phyloP scores from a whole-genome alignment of 2,329 filamentous ascomycete species.

The Magnaporthiopsis rhizophila region DNA sequence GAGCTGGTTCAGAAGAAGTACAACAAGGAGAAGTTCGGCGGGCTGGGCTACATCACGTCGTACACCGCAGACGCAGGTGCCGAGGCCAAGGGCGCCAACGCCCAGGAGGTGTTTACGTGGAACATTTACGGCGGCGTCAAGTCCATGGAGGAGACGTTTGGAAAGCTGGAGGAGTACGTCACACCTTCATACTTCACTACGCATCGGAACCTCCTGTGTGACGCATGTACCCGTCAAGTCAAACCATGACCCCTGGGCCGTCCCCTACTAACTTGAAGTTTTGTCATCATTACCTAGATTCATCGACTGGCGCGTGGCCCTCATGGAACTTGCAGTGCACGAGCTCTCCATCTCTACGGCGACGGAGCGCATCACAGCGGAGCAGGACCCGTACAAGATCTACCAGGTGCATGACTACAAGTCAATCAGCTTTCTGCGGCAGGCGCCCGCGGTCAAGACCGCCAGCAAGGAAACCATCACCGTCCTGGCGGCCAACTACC shows the following conservation, averaged over 20 bases:
- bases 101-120: slow-evolving; percentile 69
- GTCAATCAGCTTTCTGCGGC: slow-evolving; percentile 76
- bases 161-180: slow-evolving; percentile 70
- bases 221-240: not conserved
- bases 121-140: slow-evolving; percentile 89
- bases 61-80: slow-evolving; percentile 39
- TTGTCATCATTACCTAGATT: slow-evolving; percentile 49
- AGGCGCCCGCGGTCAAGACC: slow-evolving; percentile 67
- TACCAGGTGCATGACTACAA: slow-evolving; percentile 92
- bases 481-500: slow-evolving; percentile 74
- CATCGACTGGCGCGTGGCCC: slow-evolving; percentile 77
- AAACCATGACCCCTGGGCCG: not conserved
- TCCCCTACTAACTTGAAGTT: not conserved
- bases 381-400: slow-evolving; percentile 80
- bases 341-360: slow-evolving; percentile 64
- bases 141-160: slow-evolving; percentile 73
- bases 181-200: not conserved
- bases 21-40: slow-evolving; percentile 62
- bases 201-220: not conserved
- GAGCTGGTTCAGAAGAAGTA: slow-evolving; percentile 58
- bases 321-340: slow-evolving; percentile 80
- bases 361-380: slow-evolving; percentile 63
- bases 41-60: slow-evolving; percentile 73
- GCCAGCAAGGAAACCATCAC: slow-evolving; percentile 76
- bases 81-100: slow-evolving; percentile 24